A percentile compares a stretch with the other conserved stretches of the same genome.
Conservation (phyloP, 352 stramenopile genomes). For the Salisapilia sapeloensis region DNA sequence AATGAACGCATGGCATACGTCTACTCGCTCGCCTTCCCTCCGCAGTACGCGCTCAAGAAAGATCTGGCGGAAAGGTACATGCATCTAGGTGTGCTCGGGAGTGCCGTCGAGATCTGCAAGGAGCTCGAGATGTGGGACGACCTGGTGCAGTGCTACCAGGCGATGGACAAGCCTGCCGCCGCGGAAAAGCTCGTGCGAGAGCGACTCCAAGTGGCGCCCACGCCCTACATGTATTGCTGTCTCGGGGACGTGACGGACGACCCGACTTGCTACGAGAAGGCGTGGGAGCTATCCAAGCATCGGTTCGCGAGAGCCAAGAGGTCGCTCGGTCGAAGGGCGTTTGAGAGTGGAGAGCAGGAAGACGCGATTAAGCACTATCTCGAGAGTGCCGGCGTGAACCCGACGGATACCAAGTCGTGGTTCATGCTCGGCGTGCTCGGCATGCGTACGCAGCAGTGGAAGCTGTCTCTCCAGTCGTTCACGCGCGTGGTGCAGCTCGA, state of each 20-base stretch:
- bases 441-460: constrained; percentile 83
- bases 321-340: constrained; percentile 78
- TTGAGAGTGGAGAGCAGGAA: constrained; percentile 72
- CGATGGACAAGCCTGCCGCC: constrained; percentile 81
- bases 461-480: constrained; percentile 76
- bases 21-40: constrained; percentile 87
- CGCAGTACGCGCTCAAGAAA: constrained; percentile 85
- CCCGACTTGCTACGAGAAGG: constrained; percentile 78
- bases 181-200: constrained; percentile 83
- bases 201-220: constrained; percentile 65
- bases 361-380: constrained; percentile 67
- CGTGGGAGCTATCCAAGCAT: constrained; percentile 83
- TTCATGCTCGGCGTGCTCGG: constrained; percentile 84
- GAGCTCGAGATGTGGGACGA: constrained; percentile 94
- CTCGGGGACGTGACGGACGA: constrained; percentile 88
- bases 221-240: constrained; percentile 89
- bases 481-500: constrained; percentile 89
- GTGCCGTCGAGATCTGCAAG: constrained; percentile 86
- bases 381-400: constrained; percentile 73
- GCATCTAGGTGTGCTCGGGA: constrained; percentile 72
- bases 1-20: constrained; percentile 84
- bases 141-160: constrained; percentile 90
- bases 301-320: constrained; percentile 86
- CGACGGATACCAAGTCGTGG: constrained; percentile 84
- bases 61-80: constrained; percentile 89